Base-by-base conservation (phyloP, 192 early-diverging fungal genomes). In the Backusella circina region DNA sequence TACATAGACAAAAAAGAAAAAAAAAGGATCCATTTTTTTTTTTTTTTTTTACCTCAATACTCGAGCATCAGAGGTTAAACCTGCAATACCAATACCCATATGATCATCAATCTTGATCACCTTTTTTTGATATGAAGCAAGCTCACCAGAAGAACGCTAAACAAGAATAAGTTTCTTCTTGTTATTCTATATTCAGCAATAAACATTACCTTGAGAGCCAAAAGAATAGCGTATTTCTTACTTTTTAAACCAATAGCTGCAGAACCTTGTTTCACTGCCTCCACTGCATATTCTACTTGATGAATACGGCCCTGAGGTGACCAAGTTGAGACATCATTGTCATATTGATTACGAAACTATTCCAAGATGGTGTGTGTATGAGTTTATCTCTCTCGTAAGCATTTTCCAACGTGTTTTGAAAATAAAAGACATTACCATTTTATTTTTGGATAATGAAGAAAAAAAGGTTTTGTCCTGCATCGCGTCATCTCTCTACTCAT, bases 201-300 rank as follows among this genome's bases (percentile, higher is more conserved):
- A 76, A n/a, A n/a, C n/a, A n/a, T n/a, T 79, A 92, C 92, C 86
- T 99, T 98, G 64, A 98, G 85, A 5, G 89, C 96, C 2, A 97
- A 85, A 5, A 99, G 80, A n/a, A 98, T 91, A 13, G 89, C 95
- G 72, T 97, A 90, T 39, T 88, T 90, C 65, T 93, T 95, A 32
- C 94, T 96, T 70, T 90, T 89, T 54, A 98, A 79, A 6, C 98
- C 97, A 54, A 99, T 97, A 31, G 93, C 94, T 16, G 97, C 97
- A 8, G 96, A 97, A 33, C 98, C 98, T 80, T 98, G 96, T 83
- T 99, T 98, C 37, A 99, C 97, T 36, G 98, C 98, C 87, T 99
- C 97, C 68, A 98, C 94, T 16, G 98, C 98, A 82, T 99, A 99
- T 82, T 99, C 98, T 54, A 99, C 90, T 85, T 99, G 98, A 87